A percentile compares a stretch with the other conserved stretches of the same genome.
Evolutionary conservation across 352 stramenopile genomes (phyloP).

Genomic region (Halophytophthora polymorphica): DNA sequence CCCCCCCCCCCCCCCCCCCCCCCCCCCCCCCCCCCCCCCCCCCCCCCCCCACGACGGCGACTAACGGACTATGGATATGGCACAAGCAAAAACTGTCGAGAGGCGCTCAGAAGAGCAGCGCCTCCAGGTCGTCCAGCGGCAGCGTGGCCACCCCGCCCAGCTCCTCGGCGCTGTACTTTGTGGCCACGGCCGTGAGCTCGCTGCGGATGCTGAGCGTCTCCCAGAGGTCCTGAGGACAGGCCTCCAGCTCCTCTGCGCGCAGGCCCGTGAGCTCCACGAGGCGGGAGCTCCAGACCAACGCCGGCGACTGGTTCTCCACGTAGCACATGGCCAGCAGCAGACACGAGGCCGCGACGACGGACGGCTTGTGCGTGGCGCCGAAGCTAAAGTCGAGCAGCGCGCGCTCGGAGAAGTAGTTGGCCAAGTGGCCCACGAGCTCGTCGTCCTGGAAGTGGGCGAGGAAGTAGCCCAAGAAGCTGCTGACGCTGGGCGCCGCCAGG

Average conservation of each 20-base stretch:
- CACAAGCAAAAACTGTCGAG: slow-evolving; percentile 12
- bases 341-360: slow-evolving; percentile 42
- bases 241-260: slow-evolving; percentile 32
- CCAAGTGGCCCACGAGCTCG: slow-evolving; percentile 34
- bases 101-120: slow-evolving; percentile 22
- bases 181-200: slow-evolving; percentile 39
- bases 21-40: too few species aligned
- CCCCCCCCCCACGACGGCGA: slow-evolving; percentile 17
- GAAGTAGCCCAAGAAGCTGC: slow-evolving; percentile 96
- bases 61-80: slow-evolving; percentile 10
- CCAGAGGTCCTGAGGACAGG: slow-evolving; percentile 37
- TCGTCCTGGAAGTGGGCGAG: slow-evolving; percentile 77
- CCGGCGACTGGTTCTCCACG: slow-evolving; percentile 32
- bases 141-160: slow-evolving; percentile 33
- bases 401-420: slow-evolving; percentile 59
- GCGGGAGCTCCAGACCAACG: slow-evolving; percentile 43
- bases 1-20: too few species aligned
- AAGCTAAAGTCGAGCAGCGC: slow-evolving; percentile 58
- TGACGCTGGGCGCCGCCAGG: slow-evolving; percentile 93
- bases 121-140: slow-evolving; percentile 31
- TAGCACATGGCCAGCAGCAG: slow-evolving; percentile 55
- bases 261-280: slow-evolving; percentile 51
- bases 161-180: slow-evolving; percentile 41
- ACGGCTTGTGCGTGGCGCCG: slow-evolving; percentile 43
- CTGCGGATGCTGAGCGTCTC: slow-evolving; percentile 27